Evolutionary conservation across 331 rosid species (phyloP).

Genomic region (Quercus phellos): DNA sequence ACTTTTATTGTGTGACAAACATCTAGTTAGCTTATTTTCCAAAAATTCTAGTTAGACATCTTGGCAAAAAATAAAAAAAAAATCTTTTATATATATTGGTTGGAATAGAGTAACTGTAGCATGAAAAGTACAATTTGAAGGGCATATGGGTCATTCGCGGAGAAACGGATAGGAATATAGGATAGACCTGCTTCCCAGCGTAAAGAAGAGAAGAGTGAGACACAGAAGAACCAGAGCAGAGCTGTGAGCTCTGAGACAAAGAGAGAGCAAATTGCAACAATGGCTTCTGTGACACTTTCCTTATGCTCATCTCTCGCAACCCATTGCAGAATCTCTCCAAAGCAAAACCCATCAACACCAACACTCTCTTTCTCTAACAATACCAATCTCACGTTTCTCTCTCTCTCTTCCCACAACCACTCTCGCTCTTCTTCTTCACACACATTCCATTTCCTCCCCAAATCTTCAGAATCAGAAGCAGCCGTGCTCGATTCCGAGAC

Average conservation of each 20-base stretch:
- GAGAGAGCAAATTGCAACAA: not conserved
- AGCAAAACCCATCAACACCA: slow-evolving; percentile 5
- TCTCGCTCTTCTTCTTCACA: slow-evolving; percentile 35
- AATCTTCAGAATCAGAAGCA: slow-evolving; percentile 41
- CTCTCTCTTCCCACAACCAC: slow-evolving; percentile 38
- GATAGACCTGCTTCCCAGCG: not conserved
- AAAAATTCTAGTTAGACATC: too few species aligned
- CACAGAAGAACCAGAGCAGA: not conserved
- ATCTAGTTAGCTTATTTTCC: too few species aligned
- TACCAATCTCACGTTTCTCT: slow-evolving; percentile 26
- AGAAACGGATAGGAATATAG: not conserved
- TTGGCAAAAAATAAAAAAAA: too few species aligned
- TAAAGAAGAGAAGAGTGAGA: not conserved
- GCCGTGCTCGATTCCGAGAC: slow-evolving; percentile 26
- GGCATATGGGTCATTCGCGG: not conserved
- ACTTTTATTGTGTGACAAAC: too few species aligned
- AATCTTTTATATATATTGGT: too few species aligned
- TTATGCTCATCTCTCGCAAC: slow-evolving; percentile 54
- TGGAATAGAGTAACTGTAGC: too few species aligned
- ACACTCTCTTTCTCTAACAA: slow-evolving; percentile 10
- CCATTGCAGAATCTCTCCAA: slow-evolving; percentile 49
- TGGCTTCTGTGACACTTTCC: slow-evolving; percentile 71
- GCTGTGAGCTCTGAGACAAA: slow-evolving; percentile 6
- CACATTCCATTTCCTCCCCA: slow-evolving; percentile 39
- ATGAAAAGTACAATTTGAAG: not conserved